These are phyloP conservation scores for Aphanomyces stellatus DNA, from an alignment of 352 stramenopile species.

Conservation along the genomic window DNA sequence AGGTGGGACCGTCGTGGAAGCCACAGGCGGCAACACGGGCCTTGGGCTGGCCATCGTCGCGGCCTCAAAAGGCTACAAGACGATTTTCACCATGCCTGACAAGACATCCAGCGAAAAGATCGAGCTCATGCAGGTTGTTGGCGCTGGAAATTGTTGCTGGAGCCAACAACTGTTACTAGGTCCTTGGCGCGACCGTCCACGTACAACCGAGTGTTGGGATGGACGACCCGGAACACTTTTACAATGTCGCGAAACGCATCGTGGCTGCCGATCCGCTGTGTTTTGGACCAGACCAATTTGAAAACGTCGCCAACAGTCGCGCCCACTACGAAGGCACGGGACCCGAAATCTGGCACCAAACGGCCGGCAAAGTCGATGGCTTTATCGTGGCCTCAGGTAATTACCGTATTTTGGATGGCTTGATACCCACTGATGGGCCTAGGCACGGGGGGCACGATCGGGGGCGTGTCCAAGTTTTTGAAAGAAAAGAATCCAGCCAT, in stretches of 20 bases:
- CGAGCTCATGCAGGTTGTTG: slow-evolving; percentile 52
- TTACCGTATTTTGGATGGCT: neutral
- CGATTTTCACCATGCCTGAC: slow-evolving; percentile 62
- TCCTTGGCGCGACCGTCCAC: slow-evolving; percentile 56
- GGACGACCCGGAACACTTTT: slow-evolving; percentile 67
- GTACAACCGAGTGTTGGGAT: slow-evolving; percentile 52
- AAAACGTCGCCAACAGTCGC: slow-evolving; percentile 62
- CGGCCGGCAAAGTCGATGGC: slow-evolving; percentile 82
- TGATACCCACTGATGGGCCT: neutral
- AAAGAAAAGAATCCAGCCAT: slow-evolving; percentile 70
- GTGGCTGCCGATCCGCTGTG: slow-evolving; percentile 47
- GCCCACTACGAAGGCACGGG: slow-evolving; percentile 74
- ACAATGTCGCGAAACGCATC: slow-evolving; percentile 55
- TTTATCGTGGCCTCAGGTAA: slow-evolving; percentile 81
- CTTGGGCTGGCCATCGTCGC: slow-evolving; percentile 87
- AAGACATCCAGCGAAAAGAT: slow-evolving; percentile 67
- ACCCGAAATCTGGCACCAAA: slow-evolving; percentile 85
- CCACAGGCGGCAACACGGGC: slow-evolving; percentile 88
- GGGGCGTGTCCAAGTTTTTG: slow-evolving; percentile 88
- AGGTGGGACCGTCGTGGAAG: slow-evolving; percentile 58
- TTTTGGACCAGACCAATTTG: slow-evolving; percentile 36
- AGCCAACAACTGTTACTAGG: neutral
- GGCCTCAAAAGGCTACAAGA: slow-evolving; percentile 77
- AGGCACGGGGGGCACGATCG: slow-evolving; percentile 90
- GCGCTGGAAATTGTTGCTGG: neutral